Conservation (phyloP, 1,284 basidiomycete genomes). For the Albatrellus sp. region DNA sequence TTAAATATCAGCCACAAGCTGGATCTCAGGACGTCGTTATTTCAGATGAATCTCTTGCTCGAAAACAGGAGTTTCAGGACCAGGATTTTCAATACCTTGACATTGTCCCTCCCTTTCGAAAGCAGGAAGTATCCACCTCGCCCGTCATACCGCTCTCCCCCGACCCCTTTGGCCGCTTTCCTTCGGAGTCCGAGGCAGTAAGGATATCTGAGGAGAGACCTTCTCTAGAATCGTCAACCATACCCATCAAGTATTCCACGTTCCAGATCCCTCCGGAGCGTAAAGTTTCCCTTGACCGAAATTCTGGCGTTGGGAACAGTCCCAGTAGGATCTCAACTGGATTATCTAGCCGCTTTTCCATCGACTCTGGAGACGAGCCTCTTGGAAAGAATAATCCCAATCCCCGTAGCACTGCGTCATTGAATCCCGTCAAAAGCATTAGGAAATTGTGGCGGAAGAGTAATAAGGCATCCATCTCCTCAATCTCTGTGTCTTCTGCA, state of each 20-base stretch:
- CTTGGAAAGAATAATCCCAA: constrained; percentile 11
- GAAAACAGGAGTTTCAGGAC: constrained; percentile 38
- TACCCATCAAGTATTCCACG: constrained; percentile 4
- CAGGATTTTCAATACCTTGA: constrained; percentile 34
- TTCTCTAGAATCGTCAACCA: neutral
- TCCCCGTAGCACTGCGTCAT: constrained; percentile 18
- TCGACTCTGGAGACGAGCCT: constrained; percentile 47
- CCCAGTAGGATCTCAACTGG: constrained; percentile 13
- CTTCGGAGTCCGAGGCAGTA: constrained; percentile 31
- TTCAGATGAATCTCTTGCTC: constrained; percentile 35
- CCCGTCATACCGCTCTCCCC: constrained; percentile 54
- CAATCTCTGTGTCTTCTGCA: constrained; percentile 15
- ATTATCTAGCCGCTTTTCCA: constrained; percentile 57
- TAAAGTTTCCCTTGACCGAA: constrained; percentile 2
- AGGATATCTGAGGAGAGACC: constrained; percentile 2
- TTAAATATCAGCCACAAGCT: constrained; percentile 14
- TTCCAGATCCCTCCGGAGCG: constrained; percentile 8
- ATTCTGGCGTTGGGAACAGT: constrained; percentile 1
- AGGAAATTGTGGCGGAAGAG: constrained; percentile 67
- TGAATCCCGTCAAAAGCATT: constrained; percentile 59
- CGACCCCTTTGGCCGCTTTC: constrained; percentile 64
- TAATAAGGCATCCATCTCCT: constrained; percentile 32
- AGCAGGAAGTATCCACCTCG: neutral
- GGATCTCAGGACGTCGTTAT: constrained; percentile 11
- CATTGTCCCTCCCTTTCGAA: constrained; percentile 28